Conservation (phyloP, 2,329 filamentous ascomycete species). For the Zymoseptoria passerinii region DNA sequence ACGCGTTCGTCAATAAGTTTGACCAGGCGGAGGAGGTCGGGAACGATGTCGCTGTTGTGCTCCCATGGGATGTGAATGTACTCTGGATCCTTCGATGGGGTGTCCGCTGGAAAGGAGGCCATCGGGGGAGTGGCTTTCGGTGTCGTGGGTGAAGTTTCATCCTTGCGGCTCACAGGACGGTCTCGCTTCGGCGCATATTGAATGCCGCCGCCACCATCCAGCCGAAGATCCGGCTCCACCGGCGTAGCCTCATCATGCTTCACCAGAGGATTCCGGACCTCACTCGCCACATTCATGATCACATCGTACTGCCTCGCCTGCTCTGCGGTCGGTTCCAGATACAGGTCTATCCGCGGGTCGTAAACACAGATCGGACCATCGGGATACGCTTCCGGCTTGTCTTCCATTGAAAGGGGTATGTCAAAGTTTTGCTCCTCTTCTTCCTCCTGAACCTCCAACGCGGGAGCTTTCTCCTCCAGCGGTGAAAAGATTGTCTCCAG, state of each 20-base stretch:
- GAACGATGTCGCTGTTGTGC: constrained; percentile 77
- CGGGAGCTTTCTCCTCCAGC: constrained; percentile 9
- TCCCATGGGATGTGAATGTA: constrained; percentile 86
- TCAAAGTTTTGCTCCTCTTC: constrained; percentile 45
- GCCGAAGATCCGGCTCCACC: constrained; percentile 27
- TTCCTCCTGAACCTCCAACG: constrained; percentile 27
- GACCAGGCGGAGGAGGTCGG: constrained; percentile 66
- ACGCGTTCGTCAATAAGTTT: constrained; percentile 67
- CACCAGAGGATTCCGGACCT: constrained; percentile 68
- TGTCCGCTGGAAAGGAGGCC: constrained; percentile 9
- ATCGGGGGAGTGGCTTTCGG: constrained; percentile 46
- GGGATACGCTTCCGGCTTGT: constrained; percentile 73
- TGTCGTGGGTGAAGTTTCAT: constrained; percentile 38
- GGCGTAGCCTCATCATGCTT: constrained; percentile 8
- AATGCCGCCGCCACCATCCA: constrained; percentile 27
- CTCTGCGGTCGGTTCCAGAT: constrained; percentile 69
- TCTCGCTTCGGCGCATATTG: constrained; percentile 27
- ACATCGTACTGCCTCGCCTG: constrained; percentile 73
- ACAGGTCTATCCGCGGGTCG: constrained; percentile 67
- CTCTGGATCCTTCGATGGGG: constrained; percentile 53
- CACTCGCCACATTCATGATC: constrained; percentile 74
- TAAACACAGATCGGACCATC: constrained; percentile 77
- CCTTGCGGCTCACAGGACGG: background rate
- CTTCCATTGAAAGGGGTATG: constrained; percentile 51
- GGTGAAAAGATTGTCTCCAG: constrained; percentile 28